Base-by-base conservation (phyloP, 371 early-diverging fungal species). In the Rhizopus delemar region DNA sequence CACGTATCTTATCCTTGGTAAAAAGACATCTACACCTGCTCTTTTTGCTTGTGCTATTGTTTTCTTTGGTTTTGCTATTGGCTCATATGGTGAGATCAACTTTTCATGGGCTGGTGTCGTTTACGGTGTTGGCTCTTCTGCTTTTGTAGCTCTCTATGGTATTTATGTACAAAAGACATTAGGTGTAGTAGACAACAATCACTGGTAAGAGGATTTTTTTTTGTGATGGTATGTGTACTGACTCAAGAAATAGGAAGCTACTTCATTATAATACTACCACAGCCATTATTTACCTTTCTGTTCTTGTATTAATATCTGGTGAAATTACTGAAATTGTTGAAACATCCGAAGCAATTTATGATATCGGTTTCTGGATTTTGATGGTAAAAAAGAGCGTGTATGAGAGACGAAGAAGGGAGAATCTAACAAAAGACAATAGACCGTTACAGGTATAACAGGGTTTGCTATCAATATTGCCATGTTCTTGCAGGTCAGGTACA, bases 401-500 rank as follows among this genome's bases (percentile, higher is more conserved):
- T 36, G 39, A n/a, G n/a, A 12, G 7, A 53, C 11, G 13, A 16
- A 57, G 46, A 38, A 35, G 28, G 45, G 16, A 62, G 36, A n/a
- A 22, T 13, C 36, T 12, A 22, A 36, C 16, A 41, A 28, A 41
- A 15, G 34, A 57, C 36, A 29, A n/a, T 65, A 80, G 81, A 85
- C 84, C 4, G 45, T 87, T 43, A 87, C 89, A 16, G 89, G 87
- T 36, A 66, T 87, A 33, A 85, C 85, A 15, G 89, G 89, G 4
- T 89, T 89, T 69, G 77, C 84, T 63, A 87, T 89, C 71, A 89
- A 89, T 62, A 87, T 85, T 60, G 84, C 89, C 74, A 86, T 86
- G 80, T 89, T 89, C 72, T 74, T 87, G 73, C 87, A 87, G 73
- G 87, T 89, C 78, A 89, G 87, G 76, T 85, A 82, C 57, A 89